Base-by-base conservation (phyloP, 2,329 filamentous ascomycete species). In the Scorias spongiosa region DNA sequence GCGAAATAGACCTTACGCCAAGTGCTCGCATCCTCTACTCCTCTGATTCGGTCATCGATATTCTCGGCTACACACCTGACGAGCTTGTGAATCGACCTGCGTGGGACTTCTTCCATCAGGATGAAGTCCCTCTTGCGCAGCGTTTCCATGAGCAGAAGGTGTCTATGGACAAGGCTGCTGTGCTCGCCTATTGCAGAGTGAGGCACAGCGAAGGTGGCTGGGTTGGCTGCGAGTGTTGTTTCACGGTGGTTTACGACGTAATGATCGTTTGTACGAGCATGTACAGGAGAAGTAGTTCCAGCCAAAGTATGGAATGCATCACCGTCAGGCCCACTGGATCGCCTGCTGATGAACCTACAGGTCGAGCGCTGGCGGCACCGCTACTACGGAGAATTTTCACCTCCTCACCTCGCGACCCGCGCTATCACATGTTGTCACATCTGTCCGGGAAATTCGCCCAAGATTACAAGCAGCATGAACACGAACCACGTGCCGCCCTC, bases 371-470 rank as follows among this genome's bases (percentile, higher is more conserved):
- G 4, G 83, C 86, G 54, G 85, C 84, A 34, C 84, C 84, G 1
- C 73, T 84, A 47, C 80, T 93, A 44, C 77, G 84, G 44, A 78
- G 81, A 41, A 69, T 89, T 26, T 93, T 93, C 61, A 80, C 84
- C 2, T 85, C 81, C 20, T 89, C 84, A 7, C 82, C 84, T 11
- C 72, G 78, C 54, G 86, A 93, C 56, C 84, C 85, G 14, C 78
- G 85, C 49, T 93, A 93, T 61, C 84, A 91, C 63, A 93, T 93
- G 85, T 67, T 93, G 57, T 82, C 85, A 44, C 83, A 88, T 51
- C 68, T 93, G 12, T 93, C 86, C 10, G 74, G 79, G 56, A 91
- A 89, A 59, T 93, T 93, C 65, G 65, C 54, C 49, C 66, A 57
- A 70, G 70, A 76, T 1, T 67, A 75, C 12, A 60, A 68, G 40